Conservation (phyloP, 2,329 filamentous ascomycete species). For the Acrocalymma vagum region DNA sequence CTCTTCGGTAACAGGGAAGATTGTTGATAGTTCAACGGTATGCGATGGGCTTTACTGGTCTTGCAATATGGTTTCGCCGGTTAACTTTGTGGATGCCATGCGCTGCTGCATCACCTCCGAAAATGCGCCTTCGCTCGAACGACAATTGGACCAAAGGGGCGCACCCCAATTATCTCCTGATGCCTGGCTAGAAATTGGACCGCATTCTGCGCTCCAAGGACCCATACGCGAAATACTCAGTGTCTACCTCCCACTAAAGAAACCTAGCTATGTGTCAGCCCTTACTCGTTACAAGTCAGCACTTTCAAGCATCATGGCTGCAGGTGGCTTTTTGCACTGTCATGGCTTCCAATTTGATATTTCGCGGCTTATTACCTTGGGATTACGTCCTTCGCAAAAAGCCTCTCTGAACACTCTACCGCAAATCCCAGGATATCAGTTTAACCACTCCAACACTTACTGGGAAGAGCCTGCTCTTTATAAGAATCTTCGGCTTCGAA, state of each 20-base stretch:
- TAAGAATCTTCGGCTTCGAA: slow-evolving; percentile 22
- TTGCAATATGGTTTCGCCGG: slow-evolving; percentile 46
- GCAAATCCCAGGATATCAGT: slow-evolving; percentile 25
- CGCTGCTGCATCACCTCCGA: no score
- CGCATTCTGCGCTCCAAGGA: slow-evolving; percentile 40
- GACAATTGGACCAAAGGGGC: slow-evolving; percentile 2
- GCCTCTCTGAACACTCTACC: no score
- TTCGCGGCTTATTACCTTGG: no score
- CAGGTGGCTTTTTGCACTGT: not conserved
- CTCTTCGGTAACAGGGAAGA: slow-evolving; percentile 23
- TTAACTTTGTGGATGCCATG: slow-evolving; percentile 34
- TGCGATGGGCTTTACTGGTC: no score
- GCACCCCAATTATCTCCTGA: slow-evolving; percentile 32
- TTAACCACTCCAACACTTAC: slow-evolving; percentile 30
- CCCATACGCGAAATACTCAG: slow-evolving; percentile 18
- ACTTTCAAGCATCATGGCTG: slow-evolving; percentile 8
- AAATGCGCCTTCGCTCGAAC: not conserved
- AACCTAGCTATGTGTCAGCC: not conserved
- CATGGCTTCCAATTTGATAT: slow-evolving; percentile 4
- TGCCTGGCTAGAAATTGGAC: slow-evolving; percentile 47
- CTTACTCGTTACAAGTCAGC: slow-evolving; percentile 1
- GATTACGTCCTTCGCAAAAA: no score
- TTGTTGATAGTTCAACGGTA: no score
- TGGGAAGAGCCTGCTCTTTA: slow-evolving; percentile 31
- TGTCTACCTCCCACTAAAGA: not conserved